Base-by-base conservation (phyloP, 2,329 filamentous ascomycete species). In the Paecilomyces sp. region DNA sequence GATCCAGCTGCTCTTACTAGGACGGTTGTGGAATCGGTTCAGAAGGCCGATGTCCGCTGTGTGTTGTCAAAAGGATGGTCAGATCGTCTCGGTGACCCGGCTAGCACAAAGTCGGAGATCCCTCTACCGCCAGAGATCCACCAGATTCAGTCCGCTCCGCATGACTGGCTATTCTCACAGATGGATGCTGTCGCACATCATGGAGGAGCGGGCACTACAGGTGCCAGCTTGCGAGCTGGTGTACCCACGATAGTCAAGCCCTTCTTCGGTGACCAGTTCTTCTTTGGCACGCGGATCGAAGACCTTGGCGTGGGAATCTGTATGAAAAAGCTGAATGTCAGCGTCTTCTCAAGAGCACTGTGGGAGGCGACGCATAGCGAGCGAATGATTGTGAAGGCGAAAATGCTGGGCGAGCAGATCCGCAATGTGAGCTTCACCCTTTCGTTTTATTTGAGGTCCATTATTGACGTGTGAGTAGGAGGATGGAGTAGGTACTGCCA, bases 251-350 rank as follows among this genome's bases (percentile, higher is more conserved):
- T 99, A 64, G 89, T 97, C 70, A 90, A 93, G 62, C 94, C 94
- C 0, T 99, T 97, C 79, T 99, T 99, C 70, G 94, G 94, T 4
- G 94, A 99, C 68, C 94, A 99, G 71, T 97, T 89, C 81, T 99
- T 99, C 80, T 97, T 96, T 68, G 94, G 92, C 6, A 85, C 83
- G 31, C 84, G 94, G 3, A 89, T 97, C 1, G 92, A 97, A 73
- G 93, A 97, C 69, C 81, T 99, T 5, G 93, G 94, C 0, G 94
- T 97, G 1, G 94, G 94, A 0, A 87, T 96, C 22, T 91, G 88
- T 70, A 81, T 99, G 67, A 92, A 89, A 79, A 94, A 91, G 74
- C 86, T 96, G 79, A 95, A 94, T 24, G 88, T 90, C n/a, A 89
- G 85, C 64, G 84, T 88, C 41, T 93, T 99, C 67, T 89, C 91